Evolutionary conservation across 2,329 filamentous ascomycete genomes (phyloP), one percentile per base, ranked within the genome.

Genomic region (Dendrostoma leiphaemia): DNA sequence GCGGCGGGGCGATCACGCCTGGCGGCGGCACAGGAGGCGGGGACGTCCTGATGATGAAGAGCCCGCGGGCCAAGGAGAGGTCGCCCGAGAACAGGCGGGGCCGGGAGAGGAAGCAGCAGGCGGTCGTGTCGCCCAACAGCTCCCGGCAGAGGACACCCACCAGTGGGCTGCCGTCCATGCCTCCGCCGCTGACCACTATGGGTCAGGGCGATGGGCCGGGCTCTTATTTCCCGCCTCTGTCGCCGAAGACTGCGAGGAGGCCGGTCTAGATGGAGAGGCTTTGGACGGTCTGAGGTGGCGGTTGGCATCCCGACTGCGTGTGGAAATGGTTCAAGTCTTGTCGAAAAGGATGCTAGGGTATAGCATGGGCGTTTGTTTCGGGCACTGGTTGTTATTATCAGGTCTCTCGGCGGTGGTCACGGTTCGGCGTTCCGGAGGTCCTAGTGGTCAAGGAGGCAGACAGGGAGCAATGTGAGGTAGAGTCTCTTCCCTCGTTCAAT

Each of bases 111-210:
- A 61, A 61, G 44, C 59, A 57, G 15, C 48, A 53, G 19, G 57
- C 28, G 3, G 58, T 59, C 7, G 56, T 63, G 3, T 73, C 75
- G 3, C 74, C 77, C 4, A 82, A 79, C 58, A 77, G 72, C 52
- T 78, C 75, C 1, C 71, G 75, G 46, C 69, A 73, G 1, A 73
- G 79, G 56, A 81, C 78, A 3, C 76, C 79, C 3, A 77, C 77
- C 13, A 61, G 40, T 23, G 47, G 51, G 21, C 61, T 62, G 45
- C 60, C 64, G 2, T 28, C 29, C 4, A 29, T 32, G 10, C 28
- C 19, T 3, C 61, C 64, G 7, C 61, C 64, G 0, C 60, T 71
- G 26, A 67, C 65, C 3, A 63, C 60, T 32, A 44, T 73, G 3
- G 60, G 71, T 51, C 47, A 62, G 35, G 60, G 69, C 9, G 72